Evolutionary conservation across 2,329 filamentous ascomycete genomes (phyloP).

Genomic region (Pyricularia sp.): DNA sequence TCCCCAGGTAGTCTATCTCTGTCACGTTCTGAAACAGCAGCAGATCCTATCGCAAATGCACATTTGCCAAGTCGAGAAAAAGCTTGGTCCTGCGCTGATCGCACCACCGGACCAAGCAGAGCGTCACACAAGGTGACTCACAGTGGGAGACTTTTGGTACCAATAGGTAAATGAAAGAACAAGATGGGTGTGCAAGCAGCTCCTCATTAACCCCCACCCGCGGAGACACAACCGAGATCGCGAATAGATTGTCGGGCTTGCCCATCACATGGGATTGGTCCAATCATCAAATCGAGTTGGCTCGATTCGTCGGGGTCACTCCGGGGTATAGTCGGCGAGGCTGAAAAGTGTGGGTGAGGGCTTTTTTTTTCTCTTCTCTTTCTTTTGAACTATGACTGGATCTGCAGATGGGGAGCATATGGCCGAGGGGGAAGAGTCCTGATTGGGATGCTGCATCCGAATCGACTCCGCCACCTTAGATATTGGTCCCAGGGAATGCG

Average conservation of each 20-base stretch:
- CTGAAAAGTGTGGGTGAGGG: background rate
- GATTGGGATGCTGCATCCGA: background rate
- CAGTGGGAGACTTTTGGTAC: background rate
- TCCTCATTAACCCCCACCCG: background rate
- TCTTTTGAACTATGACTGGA: background rate
- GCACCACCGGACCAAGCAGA: background rate
- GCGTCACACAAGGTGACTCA: background rate
- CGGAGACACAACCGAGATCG: background rate
- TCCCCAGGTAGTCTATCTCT: background rate
- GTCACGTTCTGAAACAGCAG: background rate
- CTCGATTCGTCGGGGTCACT: background rate
- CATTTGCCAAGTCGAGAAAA: background rate
- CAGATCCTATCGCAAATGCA: background rate
- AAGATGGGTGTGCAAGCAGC: background rate
- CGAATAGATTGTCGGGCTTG: background rate
- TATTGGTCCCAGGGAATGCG: slow-evolving; percentile 83
- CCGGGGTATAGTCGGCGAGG: background rate
- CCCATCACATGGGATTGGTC: background rate
- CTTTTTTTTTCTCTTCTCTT: background rate
- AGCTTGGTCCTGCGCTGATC: background rate
- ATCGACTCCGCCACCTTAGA: slow-evolving; percentile 20
- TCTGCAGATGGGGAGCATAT: background rate
- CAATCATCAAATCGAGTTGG: background rate
- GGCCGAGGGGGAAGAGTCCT: background rate
- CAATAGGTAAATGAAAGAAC: background rate